Conservation (phyloP, 306 rosid genomes). For the Cucumis melo region DNA sequence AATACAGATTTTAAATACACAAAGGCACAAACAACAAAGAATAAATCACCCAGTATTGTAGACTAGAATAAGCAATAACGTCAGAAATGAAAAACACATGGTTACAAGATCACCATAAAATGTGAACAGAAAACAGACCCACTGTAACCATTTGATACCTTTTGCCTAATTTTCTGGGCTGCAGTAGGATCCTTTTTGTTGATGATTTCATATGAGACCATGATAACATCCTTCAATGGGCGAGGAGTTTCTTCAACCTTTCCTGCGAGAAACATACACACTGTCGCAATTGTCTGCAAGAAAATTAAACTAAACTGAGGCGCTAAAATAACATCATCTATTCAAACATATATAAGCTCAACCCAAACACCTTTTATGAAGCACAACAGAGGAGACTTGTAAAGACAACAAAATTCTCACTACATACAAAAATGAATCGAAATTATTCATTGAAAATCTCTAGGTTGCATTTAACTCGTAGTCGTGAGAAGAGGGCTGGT, state of each 20-base stretch:
- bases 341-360: neutral
- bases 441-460: neutral
- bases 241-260: slow-evolving; percentile 99
- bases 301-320: slow-evolving; percentile 20
- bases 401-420: neutral
- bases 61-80: neutral
- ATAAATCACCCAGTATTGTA: neutral
- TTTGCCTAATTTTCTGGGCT: slow-evolving; percentile 78
- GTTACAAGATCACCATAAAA: neutral
- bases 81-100: neutral
- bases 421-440: neutral
- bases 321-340: slow-evolving; percentile 5
- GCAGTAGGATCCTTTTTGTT: slow-evolving; percentile 89
- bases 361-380: neutral
- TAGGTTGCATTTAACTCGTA: neutral
- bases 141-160: slow-evolving; percentile 33
- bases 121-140: neutral
- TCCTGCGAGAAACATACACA: slow-evolving; percentile 99
- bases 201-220: slow-evolving; percentile 85
- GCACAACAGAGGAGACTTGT: neutral
- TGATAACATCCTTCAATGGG: slow-evolving; percentile 83
- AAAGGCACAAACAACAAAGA: neutral
- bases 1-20: neutral
- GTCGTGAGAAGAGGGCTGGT: neutral
- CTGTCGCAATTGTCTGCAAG: slow-evolving; percentile 88